Evolutionary conservation across 208 protist genomes (phyloP).

Genomic region (Crithidia fasciculata): DNA sequence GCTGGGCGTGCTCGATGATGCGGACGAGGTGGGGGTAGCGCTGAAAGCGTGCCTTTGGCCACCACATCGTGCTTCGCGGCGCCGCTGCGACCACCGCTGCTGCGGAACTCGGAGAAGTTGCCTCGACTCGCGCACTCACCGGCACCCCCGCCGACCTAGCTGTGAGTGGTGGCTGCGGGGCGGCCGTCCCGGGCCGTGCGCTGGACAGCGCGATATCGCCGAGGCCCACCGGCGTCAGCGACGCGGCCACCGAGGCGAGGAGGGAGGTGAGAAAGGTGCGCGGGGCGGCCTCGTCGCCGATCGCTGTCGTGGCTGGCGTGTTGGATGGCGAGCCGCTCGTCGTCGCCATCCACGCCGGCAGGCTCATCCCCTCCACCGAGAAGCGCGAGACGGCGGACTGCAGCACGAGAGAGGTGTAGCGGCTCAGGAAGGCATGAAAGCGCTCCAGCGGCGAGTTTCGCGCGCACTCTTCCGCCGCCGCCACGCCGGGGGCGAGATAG

Average conservation of each 20-base stretch:
- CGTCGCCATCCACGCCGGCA: slow-evolving; percentile 12
- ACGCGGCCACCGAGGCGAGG: slow-evolving; percentile 14
- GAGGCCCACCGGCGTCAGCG: slow-evolving; percentile 15
- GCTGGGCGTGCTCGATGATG: slow-evolving; percentile 51
- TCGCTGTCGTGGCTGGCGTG: background rate
- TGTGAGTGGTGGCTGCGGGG: slow-evolving; percentile 1
- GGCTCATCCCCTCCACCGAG: slow-evolving; percentile 18
- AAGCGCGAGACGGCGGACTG: slow-evolving; percentile 40
- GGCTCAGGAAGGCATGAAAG: slow-evolving; percentile 47
- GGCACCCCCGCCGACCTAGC: background rate
- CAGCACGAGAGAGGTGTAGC: slow-evolving; percentile 43
- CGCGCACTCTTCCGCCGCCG: background rate
- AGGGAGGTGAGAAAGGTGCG: slow-evolving; percentile 6
- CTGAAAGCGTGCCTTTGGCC: slow-evolving; percentile 48
- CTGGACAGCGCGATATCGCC: slow-evolving; percentile 12
- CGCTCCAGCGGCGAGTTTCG: slow-evolving; percentile 30
- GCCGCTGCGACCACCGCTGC: too few relatives aligned
- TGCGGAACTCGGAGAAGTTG: background rate
- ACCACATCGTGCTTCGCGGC: slow-evolving; percentile 50
- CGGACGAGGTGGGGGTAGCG: slow-evolving; percentile 36
- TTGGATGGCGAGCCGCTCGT: slow-evolving; percentile 10
- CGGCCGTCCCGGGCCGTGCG: background rate
- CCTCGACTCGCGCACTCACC: slow-evolving; percentile 3
- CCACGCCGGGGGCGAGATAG: background rate
- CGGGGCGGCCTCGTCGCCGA: slow-evolving; percentile 2